Evolutionary conservation across 1,284 basidiomycete species (phyloP).

Genomic region (Agaricales sp.): DNA sequence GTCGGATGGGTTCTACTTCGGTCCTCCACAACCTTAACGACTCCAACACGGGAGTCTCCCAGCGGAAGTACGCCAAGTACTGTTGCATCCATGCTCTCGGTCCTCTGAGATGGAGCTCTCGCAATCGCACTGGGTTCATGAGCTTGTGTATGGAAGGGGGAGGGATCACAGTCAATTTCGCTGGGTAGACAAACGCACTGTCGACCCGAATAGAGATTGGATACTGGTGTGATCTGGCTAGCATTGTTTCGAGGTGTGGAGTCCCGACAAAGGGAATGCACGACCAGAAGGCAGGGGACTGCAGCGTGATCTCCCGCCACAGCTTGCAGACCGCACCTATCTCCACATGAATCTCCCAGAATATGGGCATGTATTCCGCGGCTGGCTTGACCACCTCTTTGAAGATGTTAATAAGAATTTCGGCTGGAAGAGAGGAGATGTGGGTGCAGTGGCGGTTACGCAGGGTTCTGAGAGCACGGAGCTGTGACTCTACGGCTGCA

Average conservation of each 20-base stretch:
- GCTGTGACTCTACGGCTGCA: neutral
- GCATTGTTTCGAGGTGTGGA: neutral
- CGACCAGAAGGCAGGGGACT: neutral
- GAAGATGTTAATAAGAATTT: neutral
- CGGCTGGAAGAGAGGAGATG: neutral
- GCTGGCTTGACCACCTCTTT: neutral
- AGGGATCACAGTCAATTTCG: too few relatives aligned
- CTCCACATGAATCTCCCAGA: neutral
- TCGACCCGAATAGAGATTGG: neutral
- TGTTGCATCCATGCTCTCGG: too few relatives aligned
- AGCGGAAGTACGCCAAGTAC: too few relatives aligned
- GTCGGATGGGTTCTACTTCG: too few relatives aligned
- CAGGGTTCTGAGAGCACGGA: neutral
- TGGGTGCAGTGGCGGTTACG: neutral
- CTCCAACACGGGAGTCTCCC: too few relatives aligned
- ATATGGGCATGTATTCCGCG: neutral
- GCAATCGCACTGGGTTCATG: too few relatives aligned
- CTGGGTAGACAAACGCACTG: neutral
- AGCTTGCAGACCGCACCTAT: neutral
- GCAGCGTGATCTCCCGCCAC: neutral
- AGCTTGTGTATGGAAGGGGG: too few relatives aligned
- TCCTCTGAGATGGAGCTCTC: too few relatives aligned
- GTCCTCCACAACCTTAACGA: too few relatives aligned
- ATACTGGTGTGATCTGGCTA: neutral
- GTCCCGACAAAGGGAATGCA: neutral